A percentile compares a stretch with the other conserved stretches of the same genome.
Conservation (phyloP, 768 basidiomycete genomes). For the Lactarius quietus region DNA sequence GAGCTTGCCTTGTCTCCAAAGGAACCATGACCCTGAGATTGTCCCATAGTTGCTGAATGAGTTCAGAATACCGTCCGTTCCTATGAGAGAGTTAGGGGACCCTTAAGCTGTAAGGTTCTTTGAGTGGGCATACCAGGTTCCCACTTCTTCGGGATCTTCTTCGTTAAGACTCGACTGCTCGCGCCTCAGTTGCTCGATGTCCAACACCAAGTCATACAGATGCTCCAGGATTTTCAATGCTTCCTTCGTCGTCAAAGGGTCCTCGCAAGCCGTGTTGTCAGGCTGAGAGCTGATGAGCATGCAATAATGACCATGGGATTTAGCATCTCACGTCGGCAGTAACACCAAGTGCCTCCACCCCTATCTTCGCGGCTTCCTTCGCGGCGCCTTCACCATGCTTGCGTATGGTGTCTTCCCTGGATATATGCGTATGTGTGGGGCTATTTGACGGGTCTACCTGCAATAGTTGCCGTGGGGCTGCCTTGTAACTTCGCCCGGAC, state of each 20-base stretch:
- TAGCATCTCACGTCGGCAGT: constrained; percentile 47
- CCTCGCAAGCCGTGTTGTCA: constrained; percentile 58
- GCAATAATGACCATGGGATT: neutral
- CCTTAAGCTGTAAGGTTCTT: neutral
- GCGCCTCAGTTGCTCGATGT: constrained; percentile 80
- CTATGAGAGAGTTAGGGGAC: constrained; percentile 36
- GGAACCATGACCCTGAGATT: constrained; percentile 84
- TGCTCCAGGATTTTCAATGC: constrained; percentile 75
- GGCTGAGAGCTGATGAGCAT: constrained; percentile 38
- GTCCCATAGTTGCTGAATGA: constrained; percentile 75
- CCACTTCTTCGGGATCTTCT: constrained; percentile 41
- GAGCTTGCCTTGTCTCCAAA: constrained; percentile 80
- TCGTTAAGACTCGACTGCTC: constrained; percentile 70
- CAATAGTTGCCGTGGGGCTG: constrained; percentile 93
- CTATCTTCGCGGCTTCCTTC: constrained; percentile 70
- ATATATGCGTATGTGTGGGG: constrained; percentile 46
- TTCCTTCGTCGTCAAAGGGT: constrained; percentile 77
- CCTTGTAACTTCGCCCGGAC: constrained; percentile 89
- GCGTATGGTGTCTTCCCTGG: constrained; percentile 48
- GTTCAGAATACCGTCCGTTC: constrained; percentile 51
- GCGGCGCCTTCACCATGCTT: constrained; percentile 54
- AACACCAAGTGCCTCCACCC: constrained; percentile 65
- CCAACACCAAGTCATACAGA: constrained; percentile 79
- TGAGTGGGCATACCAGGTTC: constrained; percentile 34
- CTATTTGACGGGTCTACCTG: constrained; percentile 67